These are phyloP conservation scores for Wickerhamomyces subpelliculosus DNA, from an alignment of 805 yeast genomes.

Conservation along the genomic window DNA sequence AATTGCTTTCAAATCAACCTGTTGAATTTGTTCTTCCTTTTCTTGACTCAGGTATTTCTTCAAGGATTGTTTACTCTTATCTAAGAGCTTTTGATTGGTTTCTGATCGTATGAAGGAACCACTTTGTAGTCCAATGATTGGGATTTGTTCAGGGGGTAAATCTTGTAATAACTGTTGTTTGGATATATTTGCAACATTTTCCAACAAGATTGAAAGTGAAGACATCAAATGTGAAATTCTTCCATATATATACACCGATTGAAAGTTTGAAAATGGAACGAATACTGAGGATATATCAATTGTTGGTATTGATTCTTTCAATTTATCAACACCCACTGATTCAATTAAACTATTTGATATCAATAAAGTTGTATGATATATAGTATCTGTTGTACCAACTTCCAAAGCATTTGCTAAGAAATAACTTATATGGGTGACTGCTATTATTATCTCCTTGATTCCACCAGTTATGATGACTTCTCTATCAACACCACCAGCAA, in stretches of 20 bases:
- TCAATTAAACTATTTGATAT: conserved; percentile 1
- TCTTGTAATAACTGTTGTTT: not conserved
- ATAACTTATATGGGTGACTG: not conserved
- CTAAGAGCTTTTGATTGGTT: conserved; percentile 6
- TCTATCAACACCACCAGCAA: conserved; percentile 10
- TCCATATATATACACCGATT: conserved; percentile 3
- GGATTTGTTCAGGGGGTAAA: conserved; percentile 4
- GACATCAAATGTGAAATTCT: not conserved
- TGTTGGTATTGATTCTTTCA: not conserved
- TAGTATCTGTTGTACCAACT: not conserved
- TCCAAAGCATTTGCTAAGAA: not conserved
- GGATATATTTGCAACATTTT: not conserved
- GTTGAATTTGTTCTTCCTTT: not conserved
- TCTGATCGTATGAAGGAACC: conserved; percentile 3
- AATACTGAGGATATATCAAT: conserved; percentile 8
- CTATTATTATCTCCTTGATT: conserved; percentile 1
- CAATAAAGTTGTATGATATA: not conserved
- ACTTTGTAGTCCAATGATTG: conserved; percentile 4
- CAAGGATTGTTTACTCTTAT: conserved; percentile 4
- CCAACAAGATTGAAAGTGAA: not conserved
- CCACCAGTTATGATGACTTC: conserved; percentile 8
- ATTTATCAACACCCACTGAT: not conserved
- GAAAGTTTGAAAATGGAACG: conserved; percentile 13
- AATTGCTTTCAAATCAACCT: conserved; percentile 4
- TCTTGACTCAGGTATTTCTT: conserved; percentile 5